A percentile compares a stretch with the other conserved stretches of the same genome.
Evolutionary conservation across 2,329 filamentous ascomycete species (phyloP).

Genomic region (Exophiala lecanii-corni): DNA sequence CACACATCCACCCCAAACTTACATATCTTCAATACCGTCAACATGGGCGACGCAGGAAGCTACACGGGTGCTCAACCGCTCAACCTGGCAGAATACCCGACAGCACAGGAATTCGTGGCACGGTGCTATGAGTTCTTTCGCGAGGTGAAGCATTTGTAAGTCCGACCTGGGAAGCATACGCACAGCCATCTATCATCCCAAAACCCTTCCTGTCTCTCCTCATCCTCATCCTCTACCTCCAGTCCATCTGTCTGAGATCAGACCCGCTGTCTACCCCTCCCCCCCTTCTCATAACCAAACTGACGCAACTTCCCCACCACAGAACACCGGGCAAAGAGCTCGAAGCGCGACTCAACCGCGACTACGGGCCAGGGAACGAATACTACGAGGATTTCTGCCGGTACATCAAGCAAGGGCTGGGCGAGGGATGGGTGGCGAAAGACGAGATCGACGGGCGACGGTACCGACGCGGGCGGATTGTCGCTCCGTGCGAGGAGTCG

Average conservation of each 20-base stretch:
- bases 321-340: conserved; percentile 46
- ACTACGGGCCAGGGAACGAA: conserved; percentile 41
- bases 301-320: not conserved
- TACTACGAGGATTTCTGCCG: conserved; percentile 42
- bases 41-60: not conserved
- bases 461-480: conserved; percentile 47
- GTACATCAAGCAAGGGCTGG: conserved; percentile 37
- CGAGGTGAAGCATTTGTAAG: conserved; percentile 31
- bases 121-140: conserved; percentile 27
- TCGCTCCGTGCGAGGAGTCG: conserved; percentile 43
- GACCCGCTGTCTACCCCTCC: too few species aligned
- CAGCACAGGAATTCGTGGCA: conserved; percentile 13
- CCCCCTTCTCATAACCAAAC: not conserved
- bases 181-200: too few species aligned
- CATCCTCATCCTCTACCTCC: too few species aligned
- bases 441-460: conserved; percentile 42
- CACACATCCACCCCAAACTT: not conserved
- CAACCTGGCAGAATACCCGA: conserved; percentile 20
- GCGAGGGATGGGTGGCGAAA: conserved; percentile 45
- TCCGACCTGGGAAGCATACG: too few species aligned
- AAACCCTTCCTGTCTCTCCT: not conserved
- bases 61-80: conserved; percentile 12
- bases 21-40: not conserved
- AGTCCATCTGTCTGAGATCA: too few species aligned
- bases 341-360: conserved; percentile 40